These are phyloP conservation scores for Neurospora tetrasperma DNA, from an alignment of 495 filamentous ascomycete species.

Conservation along the genomic window DNA sequence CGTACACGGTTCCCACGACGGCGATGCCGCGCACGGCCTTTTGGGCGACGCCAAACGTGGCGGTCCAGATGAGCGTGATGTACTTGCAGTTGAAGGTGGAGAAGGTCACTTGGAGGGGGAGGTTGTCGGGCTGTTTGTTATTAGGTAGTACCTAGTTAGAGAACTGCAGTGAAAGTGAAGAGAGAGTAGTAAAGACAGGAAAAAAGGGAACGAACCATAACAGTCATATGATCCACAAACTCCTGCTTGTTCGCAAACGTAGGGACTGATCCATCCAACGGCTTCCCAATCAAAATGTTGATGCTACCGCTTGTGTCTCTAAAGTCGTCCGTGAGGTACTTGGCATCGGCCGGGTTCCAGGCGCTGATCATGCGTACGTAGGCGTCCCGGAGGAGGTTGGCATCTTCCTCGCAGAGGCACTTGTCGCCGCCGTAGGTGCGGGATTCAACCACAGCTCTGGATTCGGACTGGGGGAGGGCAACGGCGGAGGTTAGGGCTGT, in stretches of 20 bases:
- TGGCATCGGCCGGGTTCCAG: slow-evolving; percentile 18
- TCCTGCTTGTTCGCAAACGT: slow-evolving; percentile 20
- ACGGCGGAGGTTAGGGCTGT: not conserved
- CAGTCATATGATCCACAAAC: slow-evolving; percentile 14
- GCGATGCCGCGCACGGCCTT: slow-evolving; percentile 18
- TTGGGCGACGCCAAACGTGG: slow-evolving; percentile 11
- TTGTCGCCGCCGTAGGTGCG: not conserved
- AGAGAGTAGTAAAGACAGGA: not conserved
- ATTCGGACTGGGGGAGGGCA: not conserved
- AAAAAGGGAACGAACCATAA: not conserved
- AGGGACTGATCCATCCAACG: slow-evolving; percentile 8
- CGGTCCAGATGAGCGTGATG: slow-evolving; percentile 20
- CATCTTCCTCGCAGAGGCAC: slow-evolving; percentile 13
- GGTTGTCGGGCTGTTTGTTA: slow-evolving; percentile 15
- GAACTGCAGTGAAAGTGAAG: not conserved
- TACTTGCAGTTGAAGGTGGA: slow-evolving; percentile 16
- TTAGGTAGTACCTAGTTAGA: not conserved
- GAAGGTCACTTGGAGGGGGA: slow-evolving; percentile 6
- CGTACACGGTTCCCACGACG: slow-evolving; percentile 13
- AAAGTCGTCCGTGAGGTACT: slow-evolving; percentile 15
- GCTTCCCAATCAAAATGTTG: slow-evolving; percentile 18
- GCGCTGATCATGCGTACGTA: slow-evolving; percentile 18
- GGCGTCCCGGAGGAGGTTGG: slow-evolving; percentile 10
- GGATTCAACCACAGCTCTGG: not conserved
- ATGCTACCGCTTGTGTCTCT: slow-evolving; percentile 22